These are phyloP conservation scores for Pythium biforme DNA, from an alignment of 352 stramenopile genomes.

Conservation along the genomic window DNA sequence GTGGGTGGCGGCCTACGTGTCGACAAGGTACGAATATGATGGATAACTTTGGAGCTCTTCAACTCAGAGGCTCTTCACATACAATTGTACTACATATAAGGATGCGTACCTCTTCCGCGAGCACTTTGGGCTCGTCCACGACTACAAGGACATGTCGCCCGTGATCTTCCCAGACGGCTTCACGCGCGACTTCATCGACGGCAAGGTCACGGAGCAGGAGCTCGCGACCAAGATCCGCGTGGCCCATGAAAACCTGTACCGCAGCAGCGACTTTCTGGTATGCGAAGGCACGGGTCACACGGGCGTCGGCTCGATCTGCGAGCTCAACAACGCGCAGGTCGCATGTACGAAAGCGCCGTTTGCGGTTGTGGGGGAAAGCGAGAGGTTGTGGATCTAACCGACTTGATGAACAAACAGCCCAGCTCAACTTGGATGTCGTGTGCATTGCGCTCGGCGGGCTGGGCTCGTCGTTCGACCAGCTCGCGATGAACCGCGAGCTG, in stretches of 20 bases:
- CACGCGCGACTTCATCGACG: constrained; percentile 96
- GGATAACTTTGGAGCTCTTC: not conserved
- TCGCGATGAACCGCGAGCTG: constrained; percentile 84
- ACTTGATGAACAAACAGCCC: constrained; percentile 40
- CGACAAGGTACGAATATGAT: constrained; percentile 52
- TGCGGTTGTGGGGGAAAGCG: too few relatives aligned
- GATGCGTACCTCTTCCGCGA: constrained; percentile 96
- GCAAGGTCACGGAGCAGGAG: constrained; percentile 87
- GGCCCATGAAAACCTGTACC: constrained; percentile 79
- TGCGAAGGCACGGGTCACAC: constrained; percentile 94
- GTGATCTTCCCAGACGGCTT: constrained; percentile 97
- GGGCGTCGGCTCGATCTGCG: constrained; percentile 89
- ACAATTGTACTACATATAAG: constrained; percentile 25
- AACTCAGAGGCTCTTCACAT: too few relatives aligned
- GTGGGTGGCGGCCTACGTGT: constrained; percentile 84
- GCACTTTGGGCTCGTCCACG: constrained; percentile 94
- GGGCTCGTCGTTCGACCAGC: constrained; percentile 83
- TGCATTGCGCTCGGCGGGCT: constrained; percentile 77
- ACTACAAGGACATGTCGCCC: constrained; percentile 97
- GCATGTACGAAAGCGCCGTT: constrained; percentile 40
- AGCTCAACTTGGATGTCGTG: constrained; percentile 81
- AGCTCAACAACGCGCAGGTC: constrained; percentile 90
- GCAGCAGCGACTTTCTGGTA: constrained; percentile 91
- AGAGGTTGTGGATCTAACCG: not conserved
- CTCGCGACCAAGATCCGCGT: constrained; percentile 76